phyloP scores from a whole-genome alignment of 768 basidiomycete species.

The Pleurotus cornucopiae region DNA sequence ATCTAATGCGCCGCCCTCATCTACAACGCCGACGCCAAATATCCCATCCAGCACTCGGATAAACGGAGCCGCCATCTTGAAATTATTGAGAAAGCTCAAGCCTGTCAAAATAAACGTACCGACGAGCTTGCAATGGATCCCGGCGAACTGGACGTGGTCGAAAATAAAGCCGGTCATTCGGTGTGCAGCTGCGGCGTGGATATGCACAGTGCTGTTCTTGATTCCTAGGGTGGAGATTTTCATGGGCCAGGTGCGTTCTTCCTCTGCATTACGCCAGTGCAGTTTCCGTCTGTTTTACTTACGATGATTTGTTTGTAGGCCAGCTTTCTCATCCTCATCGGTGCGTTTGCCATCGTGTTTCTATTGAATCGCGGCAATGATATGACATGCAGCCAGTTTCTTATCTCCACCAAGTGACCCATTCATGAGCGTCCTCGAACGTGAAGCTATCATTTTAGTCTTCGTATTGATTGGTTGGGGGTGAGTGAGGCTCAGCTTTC shows the following conservation, averaged over 20 bases:
- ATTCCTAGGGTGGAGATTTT: constrained; percentile 42
- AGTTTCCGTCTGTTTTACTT: not conserved
- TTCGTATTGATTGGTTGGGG: constrained; percentile 54
- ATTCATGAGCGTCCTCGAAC: constrained; percentile 64
- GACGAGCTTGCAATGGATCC: constrained; percentile 46
- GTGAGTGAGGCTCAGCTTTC: constrained; percentile 32
- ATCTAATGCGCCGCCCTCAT: no score
- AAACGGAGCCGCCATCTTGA: no score
- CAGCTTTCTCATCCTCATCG: constrained; percentile 60
- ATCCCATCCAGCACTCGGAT: no score
- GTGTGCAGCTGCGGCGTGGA: constrained; percentile 59
- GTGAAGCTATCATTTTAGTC: constrained; percentile 50
- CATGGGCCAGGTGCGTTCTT: constrained; percentile 52
- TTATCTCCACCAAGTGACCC: constrained; percentile 67
- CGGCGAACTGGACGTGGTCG: constrained; percentile 50
- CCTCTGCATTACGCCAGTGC: not conserved
- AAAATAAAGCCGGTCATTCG: constrained; percentile 63
- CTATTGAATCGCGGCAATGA: not conserved
- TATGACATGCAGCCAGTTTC: constrained; percentile 42
- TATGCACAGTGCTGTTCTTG: constrained; percentile 54
- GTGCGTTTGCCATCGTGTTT: constrained; percentile 23
- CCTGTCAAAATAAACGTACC: constrained; percentile 14
- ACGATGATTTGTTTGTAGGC: constrained; percentile 35
- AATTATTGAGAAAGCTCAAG: no score
- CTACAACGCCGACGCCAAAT: no score